Conservation (phyloP, 2,329 filamentous ascomycete genomes). For the Alternaria burnsii region DNA sequence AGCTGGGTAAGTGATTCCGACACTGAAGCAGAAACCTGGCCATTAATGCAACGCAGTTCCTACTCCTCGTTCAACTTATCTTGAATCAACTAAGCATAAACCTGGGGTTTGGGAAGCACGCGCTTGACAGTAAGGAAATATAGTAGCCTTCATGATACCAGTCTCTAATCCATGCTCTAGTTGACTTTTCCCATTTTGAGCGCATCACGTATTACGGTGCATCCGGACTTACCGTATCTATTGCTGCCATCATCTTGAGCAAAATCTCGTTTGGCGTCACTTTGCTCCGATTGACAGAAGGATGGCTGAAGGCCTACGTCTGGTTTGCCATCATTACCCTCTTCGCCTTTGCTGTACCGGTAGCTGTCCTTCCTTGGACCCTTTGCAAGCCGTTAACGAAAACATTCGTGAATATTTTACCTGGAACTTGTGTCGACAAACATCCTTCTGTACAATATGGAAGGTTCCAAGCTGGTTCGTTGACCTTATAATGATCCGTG, state of each 20-base stretch:
- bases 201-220: slow-evolving; percentile 12
- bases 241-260: slow-evolving; percentile 13
- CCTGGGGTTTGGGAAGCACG: slow-evolving; percentile 11
- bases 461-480: slow-evolving; percentile 15
- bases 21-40: neutral
- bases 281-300: slow-evolving; percentile 19
- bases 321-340: slow-evolving; percentile 17
- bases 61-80: neutral
- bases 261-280: slow-evolving; percentile 24
- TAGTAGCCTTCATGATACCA: too few relatives aligned
- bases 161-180: neutral
- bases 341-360: slow-evolving; percentile 13
- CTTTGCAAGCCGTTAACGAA: slow-evolving; percentile 17
- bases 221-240: slow-evolving; percentile 5
- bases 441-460: slow-evolving; percentile 12
- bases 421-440: slow-evolving; percentile 13
- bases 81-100: slow-evolving; percentile 9
- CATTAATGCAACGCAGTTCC: neutral
- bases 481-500: neutral
- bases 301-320: slow-evolving; percentile 14
- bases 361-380: slow-evolving; percentile 13
- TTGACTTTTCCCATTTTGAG: slow-evolving; percentile 7
- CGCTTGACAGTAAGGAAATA: slow-evolving; percentile 7
- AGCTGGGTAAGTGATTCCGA: slow-evolving; percentile 6
- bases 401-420: slow-evolving; percentile 14